Conservation (phyloP, 805 yeast genomes). For the Candida pseudofarinosa region DNA sequence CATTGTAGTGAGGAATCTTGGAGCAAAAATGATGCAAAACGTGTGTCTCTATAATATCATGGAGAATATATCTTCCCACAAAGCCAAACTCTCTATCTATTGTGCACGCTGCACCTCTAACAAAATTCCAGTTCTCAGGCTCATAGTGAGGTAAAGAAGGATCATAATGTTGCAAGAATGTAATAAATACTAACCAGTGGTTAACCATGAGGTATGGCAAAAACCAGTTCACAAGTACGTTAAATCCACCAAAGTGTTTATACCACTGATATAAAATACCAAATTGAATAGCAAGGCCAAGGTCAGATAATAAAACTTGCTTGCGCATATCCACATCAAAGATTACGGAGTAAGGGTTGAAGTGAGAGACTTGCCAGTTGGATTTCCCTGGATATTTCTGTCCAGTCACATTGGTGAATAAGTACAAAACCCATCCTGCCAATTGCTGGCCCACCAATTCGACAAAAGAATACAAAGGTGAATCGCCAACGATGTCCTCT, state of each 20-base stretch:
- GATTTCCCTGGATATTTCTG: constrained; percentile 51
- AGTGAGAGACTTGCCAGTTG: constrained; percentile 56
- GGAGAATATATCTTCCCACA: constrained; percentile 74
- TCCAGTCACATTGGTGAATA: constrained; percentile 71
- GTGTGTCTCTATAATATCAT: constrained; percentile 87
- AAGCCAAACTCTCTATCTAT: constrained; percentile 82
- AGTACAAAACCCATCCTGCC: constrained; percentile 72
- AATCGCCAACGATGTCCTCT: constrained; percentile 63
- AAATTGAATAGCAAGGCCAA: constrained; percentile 58
- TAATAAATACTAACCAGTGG: constrained; percentile 88
- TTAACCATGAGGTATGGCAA: constrained; percentile 76
- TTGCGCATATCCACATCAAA: constrained; percentile 71
- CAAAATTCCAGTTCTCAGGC: constrained; percentile 73
- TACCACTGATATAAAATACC: constrained; percentile 57
- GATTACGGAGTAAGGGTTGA: constrained; percentile 67
- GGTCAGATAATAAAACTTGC: constrained; percentile 67
- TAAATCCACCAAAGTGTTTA: constrained; percentile 58
- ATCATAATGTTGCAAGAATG: constrained; percentile 81
- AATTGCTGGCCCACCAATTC: constrained; percentile 62
- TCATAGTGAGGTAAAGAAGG: constrained; percentile 77
- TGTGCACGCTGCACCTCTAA: constrained; percentile 88
- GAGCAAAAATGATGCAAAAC: constrained; percentile 82
- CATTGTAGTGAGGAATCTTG: constrained; percentile 84
- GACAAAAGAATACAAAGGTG: constrained; percentile 63
- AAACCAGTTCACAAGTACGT: constrained; percentile 64